Conservation (phyloP, 2,329 filamentous ascomycete genomes). For the Grosmannia penicillata region DNA sequence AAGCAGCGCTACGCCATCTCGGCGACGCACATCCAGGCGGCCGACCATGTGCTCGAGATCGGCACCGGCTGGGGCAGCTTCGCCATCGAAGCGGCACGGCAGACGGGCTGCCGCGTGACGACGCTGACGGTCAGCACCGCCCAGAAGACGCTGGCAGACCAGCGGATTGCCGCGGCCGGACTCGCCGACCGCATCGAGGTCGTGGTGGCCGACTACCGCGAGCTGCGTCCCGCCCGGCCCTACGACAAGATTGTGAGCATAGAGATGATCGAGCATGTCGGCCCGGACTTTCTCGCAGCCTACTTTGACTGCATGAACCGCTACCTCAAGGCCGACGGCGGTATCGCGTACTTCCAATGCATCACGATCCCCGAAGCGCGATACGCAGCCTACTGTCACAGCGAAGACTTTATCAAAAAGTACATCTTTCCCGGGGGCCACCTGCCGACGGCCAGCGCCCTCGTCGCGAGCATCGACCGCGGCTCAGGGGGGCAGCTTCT, state of each 20-base stretch:
- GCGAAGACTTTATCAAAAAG: slow-evolving; percentile 59
- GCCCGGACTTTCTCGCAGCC: slow-evolving; percentile 48
- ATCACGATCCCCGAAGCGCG: slow-evolving; percentile 62
- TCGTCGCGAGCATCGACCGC: slow-evolving; percentile 42
- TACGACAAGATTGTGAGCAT: slow-evolving; percentile 64
- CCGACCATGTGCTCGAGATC: slow-evolving; percentile 60
- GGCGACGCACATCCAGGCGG: slow-evolving; percentile 45
- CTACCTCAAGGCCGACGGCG: slow-evolving; percentile 49
- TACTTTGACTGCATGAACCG: slow-evolving; percentile 53
- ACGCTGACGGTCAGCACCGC: slow-evolving; percentile 53
- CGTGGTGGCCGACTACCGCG: slow-evolving; percentile 53
- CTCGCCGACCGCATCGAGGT: slow-evolving; percentile 48
- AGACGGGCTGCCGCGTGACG: slow-evolving; percentile 54
- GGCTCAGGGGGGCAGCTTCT: slow-evolving; percentile 48
- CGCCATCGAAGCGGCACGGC: slow-evolving; percentile 52
- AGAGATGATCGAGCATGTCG: slow-evolving; percentile 66
- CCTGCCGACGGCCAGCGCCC: slow-evolving; percentile 41
- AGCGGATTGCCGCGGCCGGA: slow-evolving; percentile 46
- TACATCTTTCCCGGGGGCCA: slow-evolving; percentile 73
- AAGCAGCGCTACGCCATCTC: slow-evolving; percentile 54
- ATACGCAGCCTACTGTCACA: slow-evolving; percentile 49
- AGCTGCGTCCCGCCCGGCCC: slow-evolving; percentile 25
- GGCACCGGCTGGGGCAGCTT: slow-evolving; percentile 65
- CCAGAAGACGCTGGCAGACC: slow-evolving; percentile 53
- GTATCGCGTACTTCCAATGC: slow-evolving; percentile 59